These are phyloP conservation scores for Chaetomium olivaceum DNA, from an alignment of 2,329 filamentous ascomycete genomes.

Conservation along the genomic window DNA sequence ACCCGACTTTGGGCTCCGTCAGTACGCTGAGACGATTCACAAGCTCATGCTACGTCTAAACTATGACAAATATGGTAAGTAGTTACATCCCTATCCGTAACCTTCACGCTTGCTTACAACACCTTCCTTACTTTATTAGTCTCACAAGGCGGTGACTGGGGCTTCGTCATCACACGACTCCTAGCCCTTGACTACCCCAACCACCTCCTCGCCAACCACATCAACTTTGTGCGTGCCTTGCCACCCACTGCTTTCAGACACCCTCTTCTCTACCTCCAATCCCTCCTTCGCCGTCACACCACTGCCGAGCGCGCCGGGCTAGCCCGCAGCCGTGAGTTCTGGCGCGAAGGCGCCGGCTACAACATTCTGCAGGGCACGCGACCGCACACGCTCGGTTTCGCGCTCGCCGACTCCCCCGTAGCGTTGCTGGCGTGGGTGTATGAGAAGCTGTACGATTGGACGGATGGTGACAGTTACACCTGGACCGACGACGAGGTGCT, in stretches of 20 bases:
- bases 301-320: not conserved
- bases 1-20: not conserved
- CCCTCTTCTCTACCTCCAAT: not conserved
- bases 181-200: not conserved
- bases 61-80: not conserved
- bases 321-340: not conserved
- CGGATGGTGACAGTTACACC: not conserved
- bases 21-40: slow-evolving; percentile 1
- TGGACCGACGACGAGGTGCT: slow-evolving; percentile 10
- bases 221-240: not conserved
- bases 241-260: not conserved
- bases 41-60: not conserved
- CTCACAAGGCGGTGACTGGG: slow-evolving; percentile 9
- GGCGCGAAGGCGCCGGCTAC: not conserved
- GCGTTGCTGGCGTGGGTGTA: not conserved
- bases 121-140: not conserved
- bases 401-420: slow-evolving; percentile 3
- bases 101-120: not conserved
- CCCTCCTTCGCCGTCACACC: not conserved
- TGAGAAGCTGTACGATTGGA: slow-evolving; percentile 4
- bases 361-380: not conserved
- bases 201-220: not conserved
- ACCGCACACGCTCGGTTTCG: not conserved
- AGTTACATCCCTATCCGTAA: not conserved
- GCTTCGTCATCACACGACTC: not conserved